Conservation (phyloP, 306 rosid species). For the Ormosia emarginata region DNA sequence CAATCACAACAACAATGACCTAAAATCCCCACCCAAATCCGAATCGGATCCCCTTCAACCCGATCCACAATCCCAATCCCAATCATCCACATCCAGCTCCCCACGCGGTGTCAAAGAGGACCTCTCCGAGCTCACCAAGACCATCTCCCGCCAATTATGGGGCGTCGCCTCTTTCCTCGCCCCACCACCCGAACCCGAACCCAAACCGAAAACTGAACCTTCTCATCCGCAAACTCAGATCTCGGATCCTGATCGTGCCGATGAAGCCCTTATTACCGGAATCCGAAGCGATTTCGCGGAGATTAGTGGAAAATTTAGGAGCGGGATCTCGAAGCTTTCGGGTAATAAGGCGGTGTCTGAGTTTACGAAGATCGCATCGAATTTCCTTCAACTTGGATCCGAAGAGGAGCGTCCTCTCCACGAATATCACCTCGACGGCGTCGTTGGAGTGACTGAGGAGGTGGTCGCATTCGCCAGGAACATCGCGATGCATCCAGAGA, state of each 20-base stretch:
- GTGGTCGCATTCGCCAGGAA: conserved; percentile 64
- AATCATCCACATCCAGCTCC: conserved; percentile 43
- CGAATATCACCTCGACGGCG: conserved; percentile 38
- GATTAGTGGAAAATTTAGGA: conserved; percentile 77
- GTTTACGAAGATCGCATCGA: conserved; percentile 90
- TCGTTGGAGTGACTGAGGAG: conserved; percentile 64
- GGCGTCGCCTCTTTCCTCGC: conserved; percentile 91
- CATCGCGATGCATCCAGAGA: conserved; percentile 74
- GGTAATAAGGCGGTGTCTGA: conserved; percentile 60
- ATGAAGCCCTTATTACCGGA: conserved; percentile 76
- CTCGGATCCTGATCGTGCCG: conserved; percentile 26
- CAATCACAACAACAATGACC: conserved; percentile 5
- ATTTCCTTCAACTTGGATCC: conserved; percentile 73
- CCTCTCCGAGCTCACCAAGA: conserved; percentile 67
- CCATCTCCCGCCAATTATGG: conserved; percentile 72
- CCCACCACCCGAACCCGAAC: conserved; percentile 62
- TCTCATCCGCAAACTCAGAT: conserved; percentile 5
- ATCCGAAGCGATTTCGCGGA: conserved; percentile 88
- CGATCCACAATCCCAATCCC: conserved; percentile 21
- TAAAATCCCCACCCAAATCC: conserved; percentile 27
- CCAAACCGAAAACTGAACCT: background rate
- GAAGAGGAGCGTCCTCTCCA: conserved; percentile 20
- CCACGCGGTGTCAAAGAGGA: conserved; percentile 76
- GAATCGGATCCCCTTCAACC: conserved; percentile 22
- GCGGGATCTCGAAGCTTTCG: conserved; percentile 78